A percentile compares a stretch with the other conserved stretches of the same genome.
Evolutionary conservation across 139 green algal genomes (phyloP).

Genomic region (Tetraselmis chui): DNA sequence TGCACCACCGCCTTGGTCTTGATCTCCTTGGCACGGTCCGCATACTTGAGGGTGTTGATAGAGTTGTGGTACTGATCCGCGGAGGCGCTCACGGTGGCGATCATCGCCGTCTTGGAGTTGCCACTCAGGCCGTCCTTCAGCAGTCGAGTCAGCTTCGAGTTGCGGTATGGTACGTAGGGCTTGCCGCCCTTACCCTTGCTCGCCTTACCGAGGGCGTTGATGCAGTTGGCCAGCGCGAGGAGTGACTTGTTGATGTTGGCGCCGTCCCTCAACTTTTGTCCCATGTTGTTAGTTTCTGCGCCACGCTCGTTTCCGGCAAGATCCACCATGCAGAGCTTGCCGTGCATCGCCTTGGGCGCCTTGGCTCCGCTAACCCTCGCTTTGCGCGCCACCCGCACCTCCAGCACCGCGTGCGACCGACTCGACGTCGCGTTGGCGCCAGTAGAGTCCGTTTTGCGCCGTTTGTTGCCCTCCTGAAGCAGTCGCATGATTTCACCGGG

Average conservation of each 20-base stretch:
- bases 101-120: conserved; percentile 79
- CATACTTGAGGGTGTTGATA: conserved; percentile 57
- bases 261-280: conserved; percentile 23
- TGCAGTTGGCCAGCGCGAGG: conserved; percentile 44
- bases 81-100: conserved; percentile 59
- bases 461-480: conserved; percentile 13
- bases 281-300: conserved; percentile 18
- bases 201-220: conserved; percentile 38
- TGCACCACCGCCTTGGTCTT: conserved; percentile 70
- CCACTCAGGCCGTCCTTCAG: conserved; percentile 69
- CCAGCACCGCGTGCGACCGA: conserved; percentile 36
- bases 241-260: conserved; percentile 43
- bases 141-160: conserved; percentile 71
- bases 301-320: conserved; percentile 31
- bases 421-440: conserved; percentile 33
- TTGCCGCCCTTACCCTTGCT: conserved; percentile 39
- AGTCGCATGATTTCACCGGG: conserved; percentile 10
- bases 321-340: conserved; percentile 41
- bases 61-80: conserved; percentile 76
- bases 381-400: conserved; percentile 1
- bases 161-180: conserved; percentile 65
- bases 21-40: conserved; percentile 80
- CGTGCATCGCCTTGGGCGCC: conserved; percentile 4
- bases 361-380: too few species aligned
- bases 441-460: conserved; percentile 36